Conservation (phyloP, 495 filamentous ascomycete genomes). For the Neurospora sp. region DNA sequence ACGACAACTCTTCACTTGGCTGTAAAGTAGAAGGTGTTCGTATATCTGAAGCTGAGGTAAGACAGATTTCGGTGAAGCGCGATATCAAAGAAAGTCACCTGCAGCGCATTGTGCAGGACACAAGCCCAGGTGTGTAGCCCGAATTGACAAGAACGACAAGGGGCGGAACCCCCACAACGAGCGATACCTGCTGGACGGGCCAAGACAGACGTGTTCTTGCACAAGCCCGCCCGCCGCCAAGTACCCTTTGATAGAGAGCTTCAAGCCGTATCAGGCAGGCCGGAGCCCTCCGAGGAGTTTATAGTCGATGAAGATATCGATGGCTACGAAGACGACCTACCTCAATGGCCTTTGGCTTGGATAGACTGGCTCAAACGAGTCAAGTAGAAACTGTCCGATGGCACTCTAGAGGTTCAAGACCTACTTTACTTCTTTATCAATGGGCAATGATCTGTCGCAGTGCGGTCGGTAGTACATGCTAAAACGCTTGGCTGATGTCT, state of each 20-base stretch:
- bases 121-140: not conserved
- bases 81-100: not conserved
- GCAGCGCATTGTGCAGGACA: not conserved
- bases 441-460: not conserved
- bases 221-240: not conserved
- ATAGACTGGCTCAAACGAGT: not conserved
- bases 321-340: not conserved
- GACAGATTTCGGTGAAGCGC: not conserved
- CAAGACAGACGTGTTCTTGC: not conserved
- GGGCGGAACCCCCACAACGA: not conserved
- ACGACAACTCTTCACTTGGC: not conserved
- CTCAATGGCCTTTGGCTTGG: not conserved
- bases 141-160: not conserved
- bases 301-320: not conserved
- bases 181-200: not conserved
- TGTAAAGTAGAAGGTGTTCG: not conserved
- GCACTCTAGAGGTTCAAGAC: not conserved
- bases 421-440: not conserved
- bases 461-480: not conserved
- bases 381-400: not conserved
- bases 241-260: not conserved
- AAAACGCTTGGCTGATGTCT: not conserved
- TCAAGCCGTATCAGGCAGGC: not conserved
- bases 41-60: not conserved
- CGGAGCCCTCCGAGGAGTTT: not conserved